Evolutionary conservation across 1,139 yeast species (phyloP).

Genomic region (Nadsonia commutata): DNA sequence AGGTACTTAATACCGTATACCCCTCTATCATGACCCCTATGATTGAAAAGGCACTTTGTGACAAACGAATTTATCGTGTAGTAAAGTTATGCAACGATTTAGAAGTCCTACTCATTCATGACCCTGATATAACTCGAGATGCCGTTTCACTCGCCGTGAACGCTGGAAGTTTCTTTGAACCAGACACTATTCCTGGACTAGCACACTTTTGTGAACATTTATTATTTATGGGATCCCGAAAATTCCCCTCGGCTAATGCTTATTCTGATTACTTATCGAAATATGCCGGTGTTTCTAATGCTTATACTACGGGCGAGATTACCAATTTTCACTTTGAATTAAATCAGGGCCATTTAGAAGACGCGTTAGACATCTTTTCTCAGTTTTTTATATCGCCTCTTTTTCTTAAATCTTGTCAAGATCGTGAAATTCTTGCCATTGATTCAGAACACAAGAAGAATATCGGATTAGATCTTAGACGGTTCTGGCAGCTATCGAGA

Average conservation of each 20-base stretch:
- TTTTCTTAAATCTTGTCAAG: slow-evolving; percentile 68
- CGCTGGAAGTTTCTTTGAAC: slow-evolving; percentile 81
- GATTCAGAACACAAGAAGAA: slow-evolving; percentile 93
- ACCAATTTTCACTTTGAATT: slow-evolving; percentile 88
- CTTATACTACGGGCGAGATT: slow-evolving; percentile 77
- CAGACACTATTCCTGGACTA: slow-evolving; percentile 58
- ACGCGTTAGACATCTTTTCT: slow-evolving; percentile 83
- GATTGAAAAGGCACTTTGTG: slow-evolving; percentile 28
- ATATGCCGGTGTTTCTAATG: slow-evolving; percentile 56
- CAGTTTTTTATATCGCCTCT: slow-evolving; percentile 84
- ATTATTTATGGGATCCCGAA: slow-evolving; percentile 86
- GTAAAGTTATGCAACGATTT: slow-evolving; percentile 53
- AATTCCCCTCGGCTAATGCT: slow-evolving; percentile 84
- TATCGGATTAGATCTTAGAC: slow-evolving; percentile 77
- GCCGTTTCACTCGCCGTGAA: slow-evolving; percentile 89
- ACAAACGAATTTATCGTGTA: slow-evolving; percentile 60
- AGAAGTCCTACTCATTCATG: slow-evolving; percentile 65
- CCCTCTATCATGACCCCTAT: slow-evolving; percentile 1
- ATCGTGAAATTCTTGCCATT: slow-evolving; percentile 85
- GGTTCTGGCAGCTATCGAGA: slow-evolving; percentile 73
- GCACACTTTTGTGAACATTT: slow-evolving; percentile 97
- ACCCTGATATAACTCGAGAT: slow-evolving; percentile 72
- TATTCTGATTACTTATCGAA: slow-evolving; percentile 63
- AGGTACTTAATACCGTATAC: no score
- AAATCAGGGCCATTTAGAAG: slow-evolving; percentile 57